Evolutionary conservation across 2,329 filamentous ascomycete genomes (phyloP), one percentile per base, ranked within the genome.

Genomic region (Fusarium penzigii): DNA sequence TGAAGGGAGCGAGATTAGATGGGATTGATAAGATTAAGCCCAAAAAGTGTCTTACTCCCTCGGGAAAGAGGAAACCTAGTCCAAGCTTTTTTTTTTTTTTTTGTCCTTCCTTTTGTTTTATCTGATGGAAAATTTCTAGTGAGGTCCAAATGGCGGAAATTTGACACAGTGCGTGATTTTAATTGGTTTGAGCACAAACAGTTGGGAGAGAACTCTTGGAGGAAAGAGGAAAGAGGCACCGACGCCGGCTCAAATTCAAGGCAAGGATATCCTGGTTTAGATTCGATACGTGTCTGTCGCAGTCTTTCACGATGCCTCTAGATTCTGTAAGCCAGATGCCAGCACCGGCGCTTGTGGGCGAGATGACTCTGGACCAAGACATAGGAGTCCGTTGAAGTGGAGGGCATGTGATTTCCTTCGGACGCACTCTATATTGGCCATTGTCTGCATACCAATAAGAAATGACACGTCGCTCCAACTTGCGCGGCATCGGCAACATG

Each of bases 11-110:
- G 56, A 64, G 63, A 64, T 65, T 65, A 65, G 63, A 65, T 65
- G 56, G 57, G 63, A 65, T 65, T 65, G 63, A 65, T 65, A 65
- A 65, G 52, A 59, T 55, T 59, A 46, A 42, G 7, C 20, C 20
- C 7, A 25, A 25, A 25, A 25, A 25, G 20, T 25, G 20, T 25
- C 20, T 25, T 25, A 25, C 20, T 25, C 4, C 5, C 5, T 7
- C 4, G 20, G 20, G 20, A 25, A 25, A 25, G 20, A 7, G 20
- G 7, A 25, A 25, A 4, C 20, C 20, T 25, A 25, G 20, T 25
- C 20, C 20, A 25, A 25, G 20, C 20, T 25, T 25, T 25, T 25
- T 42, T 29, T 42, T 42, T 11, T 29, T 12, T 29, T 14, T 7
- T 7, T 25, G 5, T 25, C 20, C 20, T 25, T 20, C 29, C 29